Evolutionary conservation across 1,139 yeast species (phyloP).

Genomic region (Magnusiomyces paraingens): DNA sequence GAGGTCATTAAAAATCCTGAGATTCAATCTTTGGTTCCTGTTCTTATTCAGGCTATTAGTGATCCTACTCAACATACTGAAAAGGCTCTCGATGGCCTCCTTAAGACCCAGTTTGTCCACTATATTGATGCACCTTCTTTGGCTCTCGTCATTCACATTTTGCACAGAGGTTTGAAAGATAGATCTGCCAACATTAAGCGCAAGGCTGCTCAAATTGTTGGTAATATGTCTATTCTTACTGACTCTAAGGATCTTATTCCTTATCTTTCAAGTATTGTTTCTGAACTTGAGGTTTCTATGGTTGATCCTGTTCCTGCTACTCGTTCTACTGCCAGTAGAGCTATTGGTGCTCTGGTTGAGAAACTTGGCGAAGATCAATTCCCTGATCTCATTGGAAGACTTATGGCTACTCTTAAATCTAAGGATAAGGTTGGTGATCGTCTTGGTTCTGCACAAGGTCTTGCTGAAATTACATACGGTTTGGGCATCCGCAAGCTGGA

Average conservation of each 20-base stretch:
- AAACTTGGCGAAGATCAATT: constrained; percentile 93
- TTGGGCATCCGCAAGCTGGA: constrained; percentile 83
- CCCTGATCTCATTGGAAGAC: constrained; percentile 84
- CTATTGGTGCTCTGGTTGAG: constrained; percentile 92
- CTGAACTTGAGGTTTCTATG: constrained; percentile 88
- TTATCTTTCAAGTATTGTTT: constrained; percentile 67
- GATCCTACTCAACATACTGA: constrained; percentile 91
- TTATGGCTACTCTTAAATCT: constrained; percentile 71
- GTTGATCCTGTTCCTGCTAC: constrained; percentile 98
- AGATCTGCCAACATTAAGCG: constrained; percentile 87
- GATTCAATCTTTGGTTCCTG: constrained; percentile 86
- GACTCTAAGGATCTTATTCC: constrained; percentile 83
- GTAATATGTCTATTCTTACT: constrained; percentile 95
- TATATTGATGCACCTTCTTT: constrained; percentile 97
- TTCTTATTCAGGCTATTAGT: constrained; percentile 83
- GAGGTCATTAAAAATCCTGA: constrained; percentile 97
- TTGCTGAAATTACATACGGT: constrained; percentile 90
- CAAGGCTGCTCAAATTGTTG: constrained; percentile 96
- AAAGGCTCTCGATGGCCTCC: constrained; percentile 75
- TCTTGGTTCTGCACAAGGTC: constrained; percentile 95
- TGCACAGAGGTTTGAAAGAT: constrained; percentile 92
- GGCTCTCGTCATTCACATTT: constrained; percentile 89
- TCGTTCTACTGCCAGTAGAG: constrained; percentile 95
- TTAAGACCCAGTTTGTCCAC: constrained; percentile 90
- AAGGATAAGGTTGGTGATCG: constrained; percentile 84